phyloP scores from a whole-genome alignment of 148 eudicot species.

The Nyssa sinensis region DNA sequence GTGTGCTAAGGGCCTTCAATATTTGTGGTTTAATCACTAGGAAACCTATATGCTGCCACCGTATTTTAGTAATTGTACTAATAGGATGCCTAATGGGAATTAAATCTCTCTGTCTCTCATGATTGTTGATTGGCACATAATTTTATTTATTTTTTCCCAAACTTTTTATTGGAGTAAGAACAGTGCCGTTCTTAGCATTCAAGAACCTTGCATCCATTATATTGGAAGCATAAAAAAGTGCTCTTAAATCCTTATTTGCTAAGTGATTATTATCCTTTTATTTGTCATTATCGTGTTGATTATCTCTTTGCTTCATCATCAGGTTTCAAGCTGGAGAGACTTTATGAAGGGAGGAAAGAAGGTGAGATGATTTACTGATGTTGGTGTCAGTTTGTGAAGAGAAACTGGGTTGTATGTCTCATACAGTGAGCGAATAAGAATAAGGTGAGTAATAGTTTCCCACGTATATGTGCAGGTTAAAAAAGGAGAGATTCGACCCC shows the following conservation, averaged over 20 bases:
- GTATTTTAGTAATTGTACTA: background rate
- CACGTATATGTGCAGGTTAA: constrained; percentile 47
- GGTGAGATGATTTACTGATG: constrained; percentile 35
- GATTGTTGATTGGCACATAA: background rate
- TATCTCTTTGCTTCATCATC: constrained; percentile 6
- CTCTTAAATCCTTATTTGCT: background rate
- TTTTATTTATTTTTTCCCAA: too few relatives aligned
- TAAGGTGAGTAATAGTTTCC: background rate
- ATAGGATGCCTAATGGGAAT: too few relatives aligned
- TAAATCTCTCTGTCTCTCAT: background rate
- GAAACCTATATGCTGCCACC: background rate
- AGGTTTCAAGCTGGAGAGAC: constrained; percentile 99
- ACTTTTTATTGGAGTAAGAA: background rate
- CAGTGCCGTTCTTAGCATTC: background rate
- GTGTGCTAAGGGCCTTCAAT: too few relatives aligned
- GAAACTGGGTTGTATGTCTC: background rate
- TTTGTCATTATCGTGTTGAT: background rate
- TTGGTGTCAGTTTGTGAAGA: background rate
- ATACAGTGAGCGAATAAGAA: background rate
- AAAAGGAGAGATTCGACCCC: constrained; percentile 95
- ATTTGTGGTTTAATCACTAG: background rate
- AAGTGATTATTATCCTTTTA: background rate
- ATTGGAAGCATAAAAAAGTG: background rate
- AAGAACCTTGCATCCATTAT: background rate
- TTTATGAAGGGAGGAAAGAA: constrained; percentile 92